A percentile compares a stretch with the other conserved stretches of the same genome.
Conservation (phyloP, 768 basidiomycete genomes). For the Inosperma sp. region DNA sequence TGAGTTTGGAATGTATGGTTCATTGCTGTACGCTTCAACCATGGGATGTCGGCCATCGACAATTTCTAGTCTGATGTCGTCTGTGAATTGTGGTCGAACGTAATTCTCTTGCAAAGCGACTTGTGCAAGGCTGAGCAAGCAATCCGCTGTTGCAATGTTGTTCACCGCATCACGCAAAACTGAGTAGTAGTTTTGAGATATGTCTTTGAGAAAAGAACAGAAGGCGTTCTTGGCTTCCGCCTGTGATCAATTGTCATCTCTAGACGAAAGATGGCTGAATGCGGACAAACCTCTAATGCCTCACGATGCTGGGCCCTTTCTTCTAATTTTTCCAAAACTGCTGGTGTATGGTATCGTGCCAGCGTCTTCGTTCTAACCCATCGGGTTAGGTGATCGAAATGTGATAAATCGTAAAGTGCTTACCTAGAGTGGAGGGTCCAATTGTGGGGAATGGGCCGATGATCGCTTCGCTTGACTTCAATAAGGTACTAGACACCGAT, state of each 20-base stretch:
- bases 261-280: background rate
- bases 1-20: slow-evolving; percentile 86
- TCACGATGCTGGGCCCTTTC: slow-evolving; percentile 76
- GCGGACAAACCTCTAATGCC: slow-evolving; percentile 43
- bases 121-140: slow-evolving; percentile 77
- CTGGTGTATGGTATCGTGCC: slow-evolving; percentile 74
- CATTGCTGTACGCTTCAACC: slow-evolving; percentile 70
- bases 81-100: slow-evolving; percentile 69
- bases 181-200: slow-evolving; percentile 62
- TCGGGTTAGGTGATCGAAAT: background rate
- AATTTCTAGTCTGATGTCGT: slow-evolving; percentile 66
- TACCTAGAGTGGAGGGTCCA: slow-evolving; percentile 73
- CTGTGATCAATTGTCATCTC: slow-evolving; percentile 20
- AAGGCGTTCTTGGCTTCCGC: slow-evolving; percentile 65
- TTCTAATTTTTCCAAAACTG: slow-evolving; percentile 53
- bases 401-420: background rate
- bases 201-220: slow-evolving; percentile 62
- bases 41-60: slow-evolving; percentile 89
- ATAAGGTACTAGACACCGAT: slow-evolving; percentile 67
- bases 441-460: slow-evolving; percentile 45
- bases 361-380: slow-evolving; percentile 61
- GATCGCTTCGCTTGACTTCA: slow-evolving; percentile 60
- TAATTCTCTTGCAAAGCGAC: slow-evolving; percentile 76
- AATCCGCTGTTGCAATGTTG: slow-evolving; percentile 81
- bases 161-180: slow-evolving; percentile 71